Conservation (phyloP, 495 filamentous ascomycete genomes). For the Acidomyces sp. region DNA sequence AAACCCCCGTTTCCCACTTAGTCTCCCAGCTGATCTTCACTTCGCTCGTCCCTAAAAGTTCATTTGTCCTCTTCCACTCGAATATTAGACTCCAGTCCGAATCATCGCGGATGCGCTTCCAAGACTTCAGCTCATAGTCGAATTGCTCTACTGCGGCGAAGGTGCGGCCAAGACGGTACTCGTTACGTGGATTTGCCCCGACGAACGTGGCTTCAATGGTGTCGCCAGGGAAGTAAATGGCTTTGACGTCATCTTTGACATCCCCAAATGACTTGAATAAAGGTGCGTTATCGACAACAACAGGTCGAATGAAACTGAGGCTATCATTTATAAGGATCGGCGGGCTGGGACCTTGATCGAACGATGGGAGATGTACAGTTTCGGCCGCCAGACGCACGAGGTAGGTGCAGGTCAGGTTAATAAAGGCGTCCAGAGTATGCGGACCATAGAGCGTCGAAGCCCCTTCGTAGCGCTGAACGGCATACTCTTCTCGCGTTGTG, state of each 20-base stretch:
- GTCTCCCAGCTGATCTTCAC: slow-evolving; percentile 69
- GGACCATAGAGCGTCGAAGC: slow-evolving; percentile 90
- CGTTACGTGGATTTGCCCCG: slow-evolving; percentile 82
- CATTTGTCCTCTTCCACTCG: slow-evolving; percentile 63
- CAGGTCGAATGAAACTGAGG: slow-evolving; percentile 66
- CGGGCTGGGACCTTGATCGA: slow-evolving; percentile 49
- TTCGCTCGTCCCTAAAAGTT: slow-evolving; percentile 61
- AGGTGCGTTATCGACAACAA: slow-evolving; percentile 60
- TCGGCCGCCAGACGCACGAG: slow-evolving; percentile 52
- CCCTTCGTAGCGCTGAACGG: slow-evolving; percentile 85
- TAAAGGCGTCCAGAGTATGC: slow-evolving; percentile 80
- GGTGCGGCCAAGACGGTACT: slow-evolving; percentile 63
- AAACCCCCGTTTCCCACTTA: slow-evolving; percentile 16
- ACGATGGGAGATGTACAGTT: slow-evolving; percentile 27
- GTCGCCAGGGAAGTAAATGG: slow-evolving; percentile 44
- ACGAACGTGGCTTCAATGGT: slow-evolving; percentile 57
- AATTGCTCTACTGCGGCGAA: slow-evolving; percentile 67
- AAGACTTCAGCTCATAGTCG: slow-evolving; percentile 34
- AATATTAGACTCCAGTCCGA: slow-evolving; percentile 70
- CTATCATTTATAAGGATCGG: slow-evolving; percentile 72
- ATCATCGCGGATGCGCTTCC: slow-evolving; percentile 59
- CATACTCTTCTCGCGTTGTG: slow-evolving; percentile 82
- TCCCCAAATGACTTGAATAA: slow-evolving; percentile 68
- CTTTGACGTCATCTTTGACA: slow-evolving; percentile 44
- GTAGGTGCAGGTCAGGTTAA: slow-evolving; percentile 65